Percentiles rank a stretch among this genome's conserved stretches.
These are phyloP conservation scores for Dioscorea alata DNA, from an alignment of 106 monocot genomes.

Conservation along the genomic window DNA sequence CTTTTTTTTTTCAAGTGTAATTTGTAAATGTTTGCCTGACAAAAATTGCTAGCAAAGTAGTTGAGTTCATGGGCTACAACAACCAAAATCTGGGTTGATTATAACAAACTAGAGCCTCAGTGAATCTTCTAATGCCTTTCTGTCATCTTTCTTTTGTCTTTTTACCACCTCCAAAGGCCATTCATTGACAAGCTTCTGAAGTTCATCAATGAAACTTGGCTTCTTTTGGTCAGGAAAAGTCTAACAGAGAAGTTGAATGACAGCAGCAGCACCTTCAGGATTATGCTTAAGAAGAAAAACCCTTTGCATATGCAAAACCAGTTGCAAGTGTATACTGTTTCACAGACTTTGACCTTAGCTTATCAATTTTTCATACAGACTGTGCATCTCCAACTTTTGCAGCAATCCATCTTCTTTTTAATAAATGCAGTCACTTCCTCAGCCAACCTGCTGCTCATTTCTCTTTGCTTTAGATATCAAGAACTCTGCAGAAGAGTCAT, in stretches of 20 bases:
- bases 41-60: no score
- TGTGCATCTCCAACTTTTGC: constrained; percentile 82
- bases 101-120: no score
- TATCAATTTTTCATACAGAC: constrained; percentile 76
- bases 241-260: constrained; percentile 55
- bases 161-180: constrained; percentile 46
- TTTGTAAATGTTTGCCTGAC: no score
- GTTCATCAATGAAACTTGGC: constrained; percentile 28
- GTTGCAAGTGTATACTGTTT: constrained; percentile 59
- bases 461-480: constrained; percentile 20
- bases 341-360: constrained; percentile 48
- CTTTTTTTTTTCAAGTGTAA: no score
- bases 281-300: constrained; percentile 61
- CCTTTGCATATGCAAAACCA: constrained; percentile 81
- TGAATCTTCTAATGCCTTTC: constrained; percentile 38
- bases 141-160: constrained; percentile 41
- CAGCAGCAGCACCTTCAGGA: constrained; percentile 61
- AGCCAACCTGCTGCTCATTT: no score
- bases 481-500: constrained; percentile 19
- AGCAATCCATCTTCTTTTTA: no score
- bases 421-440: no score
- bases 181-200: constrained; percentile 47
- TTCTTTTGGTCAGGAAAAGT: constrained; percentile 44
- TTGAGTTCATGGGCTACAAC: no score
- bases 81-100: no score